Evolutionary conservation across 805 yeast species (phyloP).

Genomic region (Candida parachauliodes): DNA sequence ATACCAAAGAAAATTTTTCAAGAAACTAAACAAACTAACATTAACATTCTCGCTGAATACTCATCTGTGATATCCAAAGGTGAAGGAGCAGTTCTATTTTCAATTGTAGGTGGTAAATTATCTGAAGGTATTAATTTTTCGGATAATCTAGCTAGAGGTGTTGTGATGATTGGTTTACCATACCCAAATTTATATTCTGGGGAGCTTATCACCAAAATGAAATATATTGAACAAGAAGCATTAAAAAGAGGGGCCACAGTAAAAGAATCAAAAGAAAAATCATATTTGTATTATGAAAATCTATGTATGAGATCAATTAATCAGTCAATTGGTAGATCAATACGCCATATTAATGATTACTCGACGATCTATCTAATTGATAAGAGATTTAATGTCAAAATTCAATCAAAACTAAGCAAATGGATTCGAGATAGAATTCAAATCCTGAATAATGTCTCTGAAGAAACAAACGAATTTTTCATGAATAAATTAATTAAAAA

Average conservation of each 20-base stretch:
- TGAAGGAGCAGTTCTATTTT: constrained; percentile 63
- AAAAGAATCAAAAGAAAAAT: constrained; percentile 43
- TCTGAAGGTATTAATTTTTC: constrained; percentile 93
- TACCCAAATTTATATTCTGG: constrained; percentile 83
- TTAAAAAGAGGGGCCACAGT: constrained; percentile 45
- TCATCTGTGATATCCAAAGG: constrained; percentile 34
- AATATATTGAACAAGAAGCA: constrained; percentile 55
- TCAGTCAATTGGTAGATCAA: constrained; percentile 90
- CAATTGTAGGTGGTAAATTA: constrained; percentile 90
- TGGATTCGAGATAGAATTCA: constrained; percentile 57
- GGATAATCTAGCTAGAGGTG: constrained; percentile 82
- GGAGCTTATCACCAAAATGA: constrained; percentile 69
- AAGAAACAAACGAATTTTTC: constrained; percentile 27
- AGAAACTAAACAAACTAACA: constrained; percentile 49
- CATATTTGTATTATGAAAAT: constrained; percentile 68
- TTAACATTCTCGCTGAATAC: constrained; percentile 52
- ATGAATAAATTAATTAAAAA: constrained; percentile 9
- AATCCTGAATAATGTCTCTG: constrained; percentile 13
- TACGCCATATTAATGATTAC: constrained; percentile 78
- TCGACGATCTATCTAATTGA: constrained; percentile 74
- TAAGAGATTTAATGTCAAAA: constrained; percentile 48
- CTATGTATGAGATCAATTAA: constrained; percentile 88
- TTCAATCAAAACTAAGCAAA: constrained; percentile 59
- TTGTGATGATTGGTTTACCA: constrained; percentile 84
- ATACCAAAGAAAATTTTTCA: constrained; percentile 50